Evolutionary conservation across 805 yeast species (phyloP), one percentile per base, ranked within the genome.

Genomic region (Candida cerambycidarum): DNA sequence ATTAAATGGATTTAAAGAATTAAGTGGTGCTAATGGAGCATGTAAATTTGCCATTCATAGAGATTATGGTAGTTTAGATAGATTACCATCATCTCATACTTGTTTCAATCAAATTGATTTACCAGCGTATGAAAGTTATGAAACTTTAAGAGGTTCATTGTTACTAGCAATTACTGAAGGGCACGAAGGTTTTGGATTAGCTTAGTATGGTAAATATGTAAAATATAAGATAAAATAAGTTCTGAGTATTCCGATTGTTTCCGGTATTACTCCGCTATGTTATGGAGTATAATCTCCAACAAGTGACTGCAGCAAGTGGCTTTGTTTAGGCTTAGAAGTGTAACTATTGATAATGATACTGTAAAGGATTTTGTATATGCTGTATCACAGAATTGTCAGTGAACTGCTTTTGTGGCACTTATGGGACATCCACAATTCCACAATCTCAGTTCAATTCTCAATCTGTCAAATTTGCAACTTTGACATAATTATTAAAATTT

Each of bases 61-160:
- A 44, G 97, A 88, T 54, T 89, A 85, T 62, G 96, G 96, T 1
- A 66, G 85, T 9, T 78, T 82, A 6, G 95, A 88, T 43, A 78
- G 98, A 48, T 73, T 93, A 45, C 99, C 99, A 1, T 83, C 96
- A 0, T 88, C 97, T 0, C 99, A 93, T 60, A 93, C 2, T 5
- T 93, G 99, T 63, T 92, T 90, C 72, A 93, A 93, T 65, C 98
- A 92, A 65, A 74, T 93, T 45, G 96, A 89, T 59, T 67, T 93
- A 41, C 99, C 99, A 0, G 93, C 89, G 17, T 93, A 93, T 64
- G 95, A 85, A 41, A 79, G 85, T 5, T 93, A 92, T 59, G 96
- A 89, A 43, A 82, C 86, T 15, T 72, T 93, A 41, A 78, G 97
- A 48, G 85, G 88, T 2, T 81, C 93, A 1, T 62, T 93, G 48